Percentiles rank a stretch among this genome's conserved stretches.
Conservation (phyloP, 192 early-diverging fungal species). For the Phlyctochytrium bullatum region DNA sequence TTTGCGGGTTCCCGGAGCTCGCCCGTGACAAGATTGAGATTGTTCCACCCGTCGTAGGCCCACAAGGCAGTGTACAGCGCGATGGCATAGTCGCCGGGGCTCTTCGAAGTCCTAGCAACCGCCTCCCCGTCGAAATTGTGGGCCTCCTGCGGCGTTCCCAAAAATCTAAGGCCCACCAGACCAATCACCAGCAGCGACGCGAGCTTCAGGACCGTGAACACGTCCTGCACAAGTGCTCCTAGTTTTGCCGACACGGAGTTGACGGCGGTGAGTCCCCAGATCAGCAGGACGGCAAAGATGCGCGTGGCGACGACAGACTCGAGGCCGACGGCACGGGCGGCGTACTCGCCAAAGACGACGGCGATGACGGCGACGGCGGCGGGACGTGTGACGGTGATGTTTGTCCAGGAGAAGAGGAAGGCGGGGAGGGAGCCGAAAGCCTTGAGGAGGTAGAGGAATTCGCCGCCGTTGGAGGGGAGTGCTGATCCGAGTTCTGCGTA, state of each 20-base stretch:
- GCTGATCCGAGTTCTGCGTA: constrained; percentile 91
- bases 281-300: constrained; percentile 36
- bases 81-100: constrained; percentile 66
- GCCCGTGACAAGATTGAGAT: constrained; percentile 50
- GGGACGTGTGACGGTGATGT: constrained; percentile 60
- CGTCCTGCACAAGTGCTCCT: constrained; percentile 38
- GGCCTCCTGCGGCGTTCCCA: constrained; percentile 21
- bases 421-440: constrained; percentile 59
- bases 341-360: constrained; percentile 74
- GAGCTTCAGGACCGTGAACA: constrained; percentile 46
- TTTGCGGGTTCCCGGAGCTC: constrained; percentile 43
- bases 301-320: neutral
- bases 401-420: constrained; percentile 74
- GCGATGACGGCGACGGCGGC: constrained; percentile 75
- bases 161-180: constrained; percentile 26
- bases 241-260: constrained; percentile 38
- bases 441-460: constrained; percentile 75
- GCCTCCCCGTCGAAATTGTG: constrained; percentile 60
- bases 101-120: constrained; percentile 55
- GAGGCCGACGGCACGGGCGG: constrained; percentile 36
- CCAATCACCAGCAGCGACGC: constrained; percentile 38
- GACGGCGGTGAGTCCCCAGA: constrained; percentile 37
- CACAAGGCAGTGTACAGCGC: constrained; percentile 66
- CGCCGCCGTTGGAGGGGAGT: constrained; percentile 83
- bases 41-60: constrained; percentile 58